A percentile compares a stretch with the other conserved stretches of the same genome.
phyloP scores from a whole-genome alignment of 192 early-diverging fungal genomes.

The Entomortierella beljakovae region DNA sequence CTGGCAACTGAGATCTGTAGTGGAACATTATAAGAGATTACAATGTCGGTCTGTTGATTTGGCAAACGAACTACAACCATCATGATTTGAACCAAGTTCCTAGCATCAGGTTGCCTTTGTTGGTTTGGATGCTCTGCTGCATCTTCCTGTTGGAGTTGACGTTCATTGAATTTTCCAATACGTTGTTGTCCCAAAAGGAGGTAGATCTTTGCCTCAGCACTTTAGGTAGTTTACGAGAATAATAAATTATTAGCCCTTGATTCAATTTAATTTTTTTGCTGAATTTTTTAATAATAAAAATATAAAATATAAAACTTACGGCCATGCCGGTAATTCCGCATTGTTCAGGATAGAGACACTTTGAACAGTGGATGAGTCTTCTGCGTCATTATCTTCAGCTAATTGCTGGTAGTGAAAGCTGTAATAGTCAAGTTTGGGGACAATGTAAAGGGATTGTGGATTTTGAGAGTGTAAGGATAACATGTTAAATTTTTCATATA shows the following conservation, averaged over 20 bases:
- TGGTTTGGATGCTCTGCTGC: not conserved
- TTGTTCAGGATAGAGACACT: conserved; percentile 54
- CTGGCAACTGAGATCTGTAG: conserved; percentile 63
- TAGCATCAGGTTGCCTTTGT: conserved; percentile 32
- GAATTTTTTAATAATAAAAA: not conserved
- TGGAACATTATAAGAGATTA: conserved; percentile 83
- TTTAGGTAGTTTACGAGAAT: conserved; percentile 6
- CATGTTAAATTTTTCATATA: not conserved
- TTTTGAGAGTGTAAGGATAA: not conserved
- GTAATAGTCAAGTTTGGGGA: no score
- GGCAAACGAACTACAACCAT: conserved; percentile 81
- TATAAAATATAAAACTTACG: conserved; percentile 57
- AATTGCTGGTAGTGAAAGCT: conserved; percentile 86
- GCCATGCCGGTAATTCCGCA: conserved; percentile 60
- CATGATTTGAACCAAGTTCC: conserved; percentile 73
- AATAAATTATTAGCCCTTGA: no score
- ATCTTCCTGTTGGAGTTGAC: conserved; percentile 19
- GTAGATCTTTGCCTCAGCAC: conserved; percentile 55
- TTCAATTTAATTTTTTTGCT: no score
- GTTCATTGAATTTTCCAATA: conserved; percentile 86
- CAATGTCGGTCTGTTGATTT: conserved; percentile 75
- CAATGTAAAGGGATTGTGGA: no score
- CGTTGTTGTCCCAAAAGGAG: conserved; percentile 74
- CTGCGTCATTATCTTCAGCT: conserved; percentile 82
- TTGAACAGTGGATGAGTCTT: conserved; percentile 55